Evolutionary conservation across 371 early-diverging fungal species (phyloP), one percentile per base, ranked within the genome.

Genomic region (Mucor ambiguus): DNA sequence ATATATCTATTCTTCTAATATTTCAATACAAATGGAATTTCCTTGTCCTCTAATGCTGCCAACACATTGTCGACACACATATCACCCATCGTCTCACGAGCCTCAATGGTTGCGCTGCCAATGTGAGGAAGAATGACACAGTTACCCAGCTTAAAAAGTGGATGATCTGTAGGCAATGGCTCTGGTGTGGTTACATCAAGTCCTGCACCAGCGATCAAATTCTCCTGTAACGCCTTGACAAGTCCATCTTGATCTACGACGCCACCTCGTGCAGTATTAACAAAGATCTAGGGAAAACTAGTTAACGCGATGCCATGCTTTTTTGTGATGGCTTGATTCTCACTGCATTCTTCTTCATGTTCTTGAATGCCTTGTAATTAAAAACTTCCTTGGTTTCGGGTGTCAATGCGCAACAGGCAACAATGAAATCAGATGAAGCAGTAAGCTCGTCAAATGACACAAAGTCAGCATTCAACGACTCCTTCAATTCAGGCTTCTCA

Each of bases 131-230:
- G 70, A 0, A 94, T 83, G 7, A 89, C 75, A 54, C 91, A 91
- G 33, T 88, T 88, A 12, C 82, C 74, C 28, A 90, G 82, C 28
- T 74, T 60, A 9, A 89, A 76, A 18, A 96, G 74, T 43, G 84
- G 81, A 73, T 89, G 84, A 57, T 87, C 78, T 0, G 71, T 57
- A 4, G 88, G 85, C 61, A 96, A 69, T 12, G 96, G 96, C 67
- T 96, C 96, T 0, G 96, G 96, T 5, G 87, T 88, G 0, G 94
- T 94, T 7, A 96, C 95, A 76, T 96, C 96, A 55, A 95, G 74
- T 22, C 93, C 96, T 14, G 90, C 94, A 28, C 86, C 88, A 5
- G 85, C 92, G 55, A 93, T 80, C 22, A 66, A 55, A 0, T 85
- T 82, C n/a, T 85, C 83, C 33, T 86, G 76, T 54, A 96, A 73